These are phyloP conservation scores for Pyricularia grisea DNA, from an alignment of 2,329 filamentous ascomycete species.

Conservation along the genomic window DNA sequence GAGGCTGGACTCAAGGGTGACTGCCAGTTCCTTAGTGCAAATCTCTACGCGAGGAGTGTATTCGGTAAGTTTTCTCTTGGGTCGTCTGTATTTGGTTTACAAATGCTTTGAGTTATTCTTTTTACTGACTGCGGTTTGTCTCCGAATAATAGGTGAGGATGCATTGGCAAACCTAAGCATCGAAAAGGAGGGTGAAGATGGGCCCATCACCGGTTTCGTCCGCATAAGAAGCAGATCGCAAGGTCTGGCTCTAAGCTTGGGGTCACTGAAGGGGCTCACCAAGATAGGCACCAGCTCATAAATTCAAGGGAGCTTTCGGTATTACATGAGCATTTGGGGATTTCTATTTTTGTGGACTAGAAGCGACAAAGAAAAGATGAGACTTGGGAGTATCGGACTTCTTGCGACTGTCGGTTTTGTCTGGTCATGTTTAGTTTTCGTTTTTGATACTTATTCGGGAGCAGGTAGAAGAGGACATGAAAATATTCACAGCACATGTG, in stretches of 20 bases:
- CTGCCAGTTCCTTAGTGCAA: constrained; percentile 95
- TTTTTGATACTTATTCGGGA: neutral
- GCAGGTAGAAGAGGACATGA: neutral
- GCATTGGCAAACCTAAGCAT: constrained; percentile 95
- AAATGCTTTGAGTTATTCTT: constrained; percentile 14
- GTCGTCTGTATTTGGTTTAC: neutral
- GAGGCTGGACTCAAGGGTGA: constrained; percentile 95
- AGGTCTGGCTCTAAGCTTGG: constrained; percentile 85
- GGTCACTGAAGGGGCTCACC: constrained; percentile 89
- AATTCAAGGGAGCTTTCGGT: constrained; percentile 1
- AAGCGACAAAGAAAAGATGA: constrained; percentile 1
- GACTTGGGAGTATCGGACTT: neutral
- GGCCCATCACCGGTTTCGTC: constrained; percentile 93
- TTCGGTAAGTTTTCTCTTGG: constrained; percentile 65
- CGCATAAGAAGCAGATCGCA: constrained; percentile 96
- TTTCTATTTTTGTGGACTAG: neutral
- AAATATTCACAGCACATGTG: neutral
- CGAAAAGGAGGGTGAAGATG: constrained; percentile 92
- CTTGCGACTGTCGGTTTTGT: neutral
- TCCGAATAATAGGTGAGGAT: constrained; percentile 67
- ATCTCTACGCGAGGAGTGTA: constrained; percentile 90
- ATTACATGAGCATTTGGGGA: neutral
- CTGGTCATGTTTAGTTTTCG: neutral
- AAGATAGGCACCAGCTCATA: constrained; percentile 51
- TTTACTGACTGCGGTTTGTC: neutral